Evolutionary conservation across 202 grass and related monocot genomes (phyloP).

Genomic region (Eragrostis tef): DNA sequence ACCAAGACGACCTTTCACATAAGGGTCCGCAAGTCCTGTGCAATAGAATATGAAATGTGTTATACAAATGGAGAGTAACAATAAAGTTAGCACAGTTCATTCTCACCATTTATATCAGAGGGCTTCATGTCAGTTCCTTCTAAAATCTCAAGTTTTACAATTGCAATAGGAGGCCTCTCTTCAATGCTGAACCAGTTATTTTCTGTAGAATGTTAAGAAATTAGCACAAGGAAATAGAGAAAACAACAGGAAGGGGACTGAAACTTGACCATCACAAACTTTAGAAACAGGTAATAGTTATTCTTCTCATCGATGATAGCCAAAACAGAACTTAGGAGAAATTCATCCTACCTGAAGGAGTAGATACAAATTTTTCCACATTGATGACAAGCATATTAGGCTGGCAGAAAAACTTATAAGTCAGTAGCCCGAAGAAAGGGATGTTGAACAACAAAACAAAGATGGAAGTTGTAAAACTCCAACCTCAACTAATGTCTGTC

Average conservation of each 20-base stretch:
- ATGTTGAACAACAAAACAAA: conserved; percentile 5
- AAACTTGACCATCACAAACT: conserved; percentile 29
- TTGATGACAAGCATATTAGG: conserved; percentile 97
- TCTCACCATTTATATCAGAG: conserved; percentile 90
- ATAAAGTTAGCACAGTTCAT: conserved; percentile 1
- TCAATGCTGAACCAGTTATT: conserved; percentile 83
- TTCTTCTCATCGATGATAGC: conserved; percentile 22
- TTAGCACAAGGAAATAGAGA: conserved; percentile 28
- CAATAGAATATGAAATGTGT: conserved; percentile 28
- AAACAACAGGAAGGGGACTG: not conserved
- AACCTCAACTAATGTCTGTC: conserved; percentile 96
- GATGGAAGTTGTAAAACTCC: conserved; percentile 30
- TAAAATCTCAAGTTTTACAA: conserved; percentile 81
- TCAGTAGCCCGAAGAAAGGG: conserved; percentile 28
- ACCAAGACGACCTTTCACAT: conserved; percentile 81
- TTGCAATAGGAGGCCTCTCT: conserved; percentile 82
- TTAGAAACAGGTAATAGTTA: conserved; percentile 5
- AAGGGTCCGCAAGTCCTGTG: conserved; percentile 87
- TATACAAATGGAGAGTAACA: conserved; percentile 38
- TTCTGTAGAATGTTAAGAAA: conserved; percentile 48
- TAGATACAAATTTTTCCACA: conserved; percentile 83
- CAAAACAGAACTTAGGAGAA: conserved; percentile 18
- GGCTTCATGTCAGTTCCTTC: conserved; percentile 96
- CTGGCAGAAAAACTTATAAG: conserved; percentile 58
- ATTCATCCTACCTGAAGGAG: conserved; percentile 63